phyloP scores from a whole-genome alignment of 306 rosid species.

The Adenanthera pavonina region DNA sequence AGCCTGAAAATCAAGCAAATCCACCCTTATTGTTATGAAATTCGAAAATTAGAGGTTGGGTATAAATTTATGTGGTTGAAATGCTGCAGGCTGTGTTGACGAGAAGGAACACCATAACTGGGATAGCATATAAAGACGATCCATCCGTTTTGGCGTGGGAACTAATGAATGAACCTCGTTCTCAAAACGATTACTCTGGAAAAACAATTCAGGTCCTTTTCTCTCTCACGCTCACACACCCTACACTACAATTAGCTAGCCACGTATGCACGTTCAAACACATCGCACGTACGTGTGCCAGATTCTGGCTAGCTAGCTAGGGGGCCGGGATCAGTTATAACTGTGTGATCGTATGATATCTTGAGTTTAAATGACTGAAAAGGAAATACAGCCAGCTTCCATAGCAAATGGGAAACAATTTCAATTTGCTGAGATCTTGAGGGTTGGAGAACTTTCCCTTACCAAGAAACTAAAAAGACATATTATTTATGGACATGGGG shows the following conservation, averaged over 20 bases:
- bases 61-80: neutral
- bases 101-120: conserved; percentile 46
- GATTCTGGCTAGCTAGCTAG: neutral
- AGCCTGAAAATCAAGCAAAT: no score
- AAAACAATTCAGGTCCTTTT: conserved; percentile 46
- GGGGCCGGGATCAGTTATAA: neutral
- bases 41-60: no score
- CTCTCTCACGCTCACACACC: neutral
- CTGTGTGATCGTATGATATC: neutral
- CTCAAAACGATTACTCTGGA: conserved; percentile 29
- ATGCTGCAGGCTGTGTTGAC: conserved; percentile 49
- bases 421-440: neutral
- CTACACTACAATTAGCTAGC: neutral
- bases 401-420: neutral
- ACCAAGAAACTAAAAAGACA: neutral
- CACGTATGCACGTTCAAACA: neutral
- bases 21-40: no score
- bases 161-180: conserved; percentile 56
- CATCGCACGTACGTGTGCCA: neutral
- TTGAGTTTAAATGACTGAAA: neutral
- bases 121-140: conserved; percentile 46
- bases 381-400: neutral
- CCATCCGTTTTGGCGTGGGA: conserved; percentile 53
- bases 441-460: neutral
- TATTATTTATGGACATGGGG: neutral